phyloP scores from a whole-genome alignment of 192 early-diverging fungal genomes.

The Umbelopsis vinacea region DNA sequence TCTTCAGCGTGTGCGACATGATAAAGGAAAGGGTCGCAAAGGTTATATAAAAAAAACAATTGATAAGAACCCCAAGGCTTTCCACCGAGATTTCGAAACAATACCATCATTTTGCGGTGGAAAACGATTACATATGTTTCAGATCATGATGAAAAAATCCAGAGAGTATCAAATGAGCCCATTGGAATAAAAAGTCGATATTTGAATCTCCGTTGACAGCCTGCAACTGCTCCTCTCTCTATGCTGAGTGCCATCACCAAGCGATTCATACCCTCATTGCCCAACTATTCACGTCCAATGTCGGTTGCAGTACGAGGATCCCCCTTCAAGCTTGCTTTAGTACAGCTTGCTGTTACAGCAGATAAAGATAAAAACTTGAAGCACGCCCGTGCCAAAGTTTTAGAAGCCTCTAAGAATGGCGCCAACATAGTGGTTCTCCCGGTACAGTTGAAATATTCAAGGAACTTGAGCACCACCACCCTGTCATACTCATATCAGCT shows the following conservation, averaged over 20 bases:
- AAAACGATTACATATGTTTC: no score
- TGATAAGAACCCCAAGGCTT: no score
- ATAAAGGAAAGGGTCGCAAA: no score
- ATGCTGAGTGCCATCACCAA: conserved; percentile 8
- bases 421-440: conserved; percentile 93
- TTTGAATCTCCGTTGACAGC: not conserved
- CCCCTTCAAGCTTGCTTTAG: conserved; percentile 69
- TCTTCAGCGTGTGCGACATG: conserved; percentile 1
- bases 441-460: conserved; percentile 44
- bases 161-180: not conserved
- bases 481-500: not conserved
- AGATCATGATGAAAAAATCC: not conserved
- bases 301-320: conserved; percentile 22
- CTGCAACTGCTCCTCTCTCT: not conserved
- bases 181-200: no score
- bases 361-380: conserved; percentile 85
- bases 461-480: no score
- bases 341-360: conserved; percentile 81
- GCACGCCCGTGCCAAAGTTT: conserved; percentile 76
- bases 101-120: not conserved
- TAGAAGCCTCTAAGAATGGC: conserved; percentile 82
- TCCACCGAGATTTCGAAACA: not conserved
- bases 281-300: not conserved
- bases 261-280: not conserved
- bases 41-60: no score